Percentiles rank a stretch among this genome's conserved stretches.
Evolutionary conservation across 2,329 filamentous ascomycete species (phyloP).

Genomic region (Colletotrichum neosansevieriae): DNA sequence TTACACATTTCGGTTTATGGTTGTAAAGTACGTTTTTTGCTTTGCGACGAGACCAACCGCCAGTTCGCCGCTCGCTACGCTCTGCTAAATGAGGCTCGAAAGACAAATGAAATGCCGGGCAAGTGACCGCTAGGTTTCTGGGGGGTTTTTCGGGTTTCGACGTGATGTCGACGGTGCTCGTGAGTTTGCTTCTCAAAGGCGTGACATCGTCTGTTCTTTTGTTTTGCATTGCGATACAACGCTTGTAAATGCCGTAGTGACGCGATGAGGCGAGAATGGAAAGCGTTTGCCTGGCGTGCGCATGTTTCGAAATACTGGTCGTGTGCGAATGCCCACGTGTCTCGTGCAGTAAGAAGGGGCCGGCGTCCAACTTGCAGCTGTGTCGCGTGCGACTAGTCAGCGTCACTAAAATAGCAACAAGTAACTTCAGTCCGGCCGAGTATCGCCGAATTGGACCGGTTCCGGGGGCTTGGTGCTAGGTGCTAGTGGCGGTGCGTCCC

Average conservation of each 20-base stretch:
- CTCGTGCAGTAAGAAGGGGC: conserved; percentile 11
- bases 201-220: background rate
- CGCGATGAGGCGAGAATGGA: background rate
- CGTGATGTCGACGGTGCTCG: conserved; percentile 8
- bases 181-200: background rate
- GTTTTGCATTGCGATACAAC: background rate
- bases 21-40: conserved; percentile 41
- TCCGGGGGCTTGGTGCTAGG: conserved; percentile 20
- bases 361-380: background rate
- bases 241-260: conserved; percentile 19
- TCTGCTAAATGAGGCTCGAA: conserved; percentile 33
- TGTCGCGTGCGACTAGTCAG: conserved; percentile 15
- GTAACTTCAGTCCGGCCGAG: conserved; percentile 23
- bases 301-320: conserved; percentile 7
- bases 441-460: conserved; percentile 24
- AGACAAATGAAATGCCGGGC: conserved; percentile 40
- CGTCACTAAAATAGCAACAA: conserved; percentile 24
- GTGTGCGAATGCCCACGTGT: background rate
- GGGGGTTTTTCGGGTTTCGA: background rate
- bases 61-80: conserved; percentile 33
- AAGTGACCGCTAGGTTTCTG: conserved; percentile 15
- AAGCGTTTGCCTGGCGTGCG: conserved; percentile 7
- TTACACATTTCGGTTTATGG: conserved; percentile 52
- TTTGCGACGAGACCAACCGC: conserved; percentile 24
- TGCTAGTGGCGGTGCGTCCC: conserved; percentile 29